Conservation (phyloP, 495 filamentous ascomycete genomes). For the Annulohypoxylon moriforme region DNA sequence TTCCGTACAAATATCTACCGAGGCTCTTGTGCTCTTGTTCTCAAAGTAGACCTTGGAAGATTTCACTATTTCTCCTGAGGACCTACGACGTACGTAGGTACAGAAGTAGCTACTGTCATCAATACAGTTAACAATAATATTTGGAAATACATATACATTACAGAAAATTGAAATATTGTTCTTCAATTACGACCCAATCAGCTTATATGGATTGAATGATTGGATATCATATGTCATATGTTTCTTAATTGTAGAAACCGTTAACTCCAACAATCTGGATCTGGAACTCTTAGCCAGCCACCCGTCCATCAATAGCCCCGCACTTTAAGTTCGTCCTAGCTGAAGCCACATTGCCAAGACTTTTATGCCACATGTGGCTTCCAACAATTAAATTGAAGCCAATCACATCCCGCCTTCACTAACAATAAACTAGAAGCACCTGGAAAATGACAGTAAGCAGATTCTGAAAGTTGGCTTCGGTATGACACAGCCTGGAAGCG, state of each 20-base stretch:
- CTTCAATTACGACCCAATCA: not conserved
- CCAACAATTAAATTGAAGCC: not conserved
- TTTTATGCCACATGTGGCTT: conserved; percentile 2
- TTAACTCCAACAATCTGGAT: not conserved
- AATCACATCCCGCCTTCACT: not conserved
- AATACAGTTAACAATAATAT: no score
- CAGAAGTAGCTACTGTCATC: no score
- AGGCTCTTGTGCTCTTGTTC: not conserved
- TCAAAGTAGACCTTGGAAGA: not conserved
- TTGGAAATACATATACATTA: no score
- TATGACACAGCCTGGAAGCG: conserved; percentile 1
- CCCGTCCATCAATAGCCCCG: conserved; percentile 1
- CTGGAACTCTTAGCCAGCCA: conserved; percentile 22
- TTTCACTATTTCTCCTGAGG: not conserved
- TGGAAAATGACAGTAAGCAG: not conserved
- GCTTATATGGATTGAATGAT: not conserved
- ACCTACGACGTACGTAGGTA: no score
- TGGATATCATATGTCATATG: conserved; percentile 1
- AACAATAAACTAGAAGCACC: conserved; percentile 14
- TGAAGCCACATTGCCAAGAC: not conserved
- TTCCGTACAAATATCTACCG: not conserved
- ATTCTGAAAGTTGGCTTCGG: no score
- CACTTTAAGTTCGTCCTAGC: conserved; percentile 13
- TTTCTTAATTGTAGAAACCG: not conserved
- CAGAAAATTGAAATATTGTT: not conserved